A percentile compares a stretch with the other conserved stretches of the same genome.
These are phyloP conservation scores for Aquilaria sinensis DNA, from an alignment of 345 rosid species.

Conservation along the genomic window DNA sequence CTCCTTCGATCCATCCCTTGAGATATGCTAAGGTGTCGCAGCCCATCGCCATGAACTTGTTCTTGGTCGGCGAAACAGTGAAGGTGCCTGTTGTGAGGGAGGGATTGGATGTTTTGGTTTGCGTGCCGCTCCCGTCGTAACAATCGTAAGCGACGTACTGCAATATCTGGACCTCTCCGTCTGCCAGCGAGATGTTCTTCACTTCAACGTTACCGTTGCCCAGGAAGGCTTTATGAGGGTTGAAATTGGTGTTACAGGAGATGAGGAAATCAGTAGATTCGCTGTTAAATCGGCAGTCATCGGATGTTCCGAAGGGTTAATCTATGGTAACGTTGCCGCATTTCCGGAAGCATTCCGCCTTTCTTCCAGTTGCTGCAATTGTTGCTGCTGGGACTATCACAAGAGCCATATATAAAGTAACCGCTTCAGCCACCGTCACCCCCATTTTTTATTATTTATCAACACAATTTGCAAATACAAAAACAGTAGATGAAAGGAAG, in stretches of 20 bases:
- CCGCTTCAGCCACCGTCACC: not conserved
- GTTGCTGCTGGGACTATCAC: not conserved
- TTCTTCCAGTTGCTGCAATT: not conserved
- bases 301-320: slow-evolving; percentile 32
- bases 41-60: slow-evolving; percentile 7
- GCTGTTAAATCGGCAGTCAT: slow-evolving; percentile 18
- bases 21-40: not conserved
- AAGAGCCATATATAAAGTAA: not conserved
- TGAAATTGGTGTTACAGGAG: slow-evolving; percentile 14
- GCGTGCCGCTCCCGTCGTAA: no score
- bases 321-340: slow-evolving; percentile 37
- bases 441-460: no score
- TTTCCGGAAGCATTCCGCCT: not conserved
- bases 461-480: no score
- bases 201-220: not conserved
- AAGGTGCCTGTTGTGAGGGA: no score
- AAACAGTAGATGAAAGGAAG: no score
- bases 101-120: no score
- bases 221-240: slow-evolving; percentile 11
- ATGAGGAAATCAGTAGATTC: slow-evolving; percentile 6
- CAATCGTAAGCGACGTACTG: no score
- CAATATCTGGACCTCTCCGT: no score
- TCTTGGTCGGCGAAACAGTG: not conserved
- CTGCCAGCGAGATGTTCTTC: no score
- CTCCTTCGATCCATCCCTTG: not conserved